These are phyloP conservation scores for Nemania sp. DNA, from an alignment of 2,329 filamentous ascomycete species.

Conservation along the genomic window DNA sequence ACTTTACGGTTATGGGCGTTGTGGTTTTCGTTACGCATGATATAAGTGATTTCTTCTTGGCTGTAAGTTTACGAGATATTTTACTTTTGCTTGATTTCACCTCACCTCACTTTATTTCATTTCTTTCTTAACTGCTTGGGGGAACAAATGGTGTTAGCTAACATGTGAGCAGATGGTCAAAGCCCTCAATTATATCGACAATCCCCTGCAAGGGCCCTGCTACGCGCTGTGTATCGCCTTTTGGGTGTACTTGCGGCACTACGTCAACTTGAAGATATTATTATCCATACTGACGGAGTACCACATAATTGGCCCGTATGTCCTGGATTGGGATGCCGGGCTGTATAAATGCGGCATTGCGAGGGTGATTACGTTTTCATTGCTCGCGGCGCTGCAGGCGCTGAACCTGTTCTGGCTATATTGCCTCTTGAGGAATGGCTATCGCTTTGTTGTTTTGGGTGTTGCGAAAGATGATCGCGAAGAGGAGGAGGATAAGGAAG, in stretches of 20 bases:
- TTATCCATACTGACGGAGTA: conserved; percentile 61
- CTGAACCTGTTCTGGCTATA: conserved; percentile 66
- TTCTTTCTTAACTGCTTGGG: not conserved
- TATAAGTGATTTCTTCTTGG: conserved; percentile 75
- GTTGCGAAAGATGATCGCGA: conserved; percentile 61
- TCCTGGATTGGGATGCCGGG: conserved; percentile 60
- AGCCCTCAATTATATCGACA: conserved; percentile 71
- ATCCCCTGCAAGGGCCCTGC: conserved; percentile 63
- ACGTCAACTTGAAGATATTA: conserved; percentile 64
- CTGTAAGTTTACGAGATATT: conserved; percentile 38
- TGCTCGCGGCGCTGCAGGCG: conserved; percentile 57
- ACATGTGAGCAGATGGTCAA: conserved; percentile 55
- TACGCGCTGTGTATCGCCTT: conserved; percentile 66
- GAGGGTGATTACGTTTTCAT: conserved; percentile 55
- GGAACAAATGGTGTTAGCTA: conserved; percentile 5
- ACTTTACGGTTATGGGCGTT: conserved; percentile 76
- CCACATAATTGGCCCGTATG: conserved; percentile 58
- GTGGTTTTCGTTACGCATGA: conserved; percentile 77
- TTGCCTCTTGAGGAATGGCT: conserved; percentile 59
- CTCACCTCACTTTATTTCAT: not conserved
- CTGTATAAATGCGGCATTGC: conserved; percentile 63
- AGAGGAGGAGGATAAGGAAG: conserved; percentile 51
- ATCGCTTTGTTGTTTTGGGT: conserved; percentile 52
- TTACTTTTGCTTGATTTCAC: not conserved
- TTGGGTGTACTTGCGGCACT: conserved; percentile 75